A percentile compares a stretch with the other conserved stretches of the same genome.
These are phyloP conservation scores for Phylloporus rhodoxanthus DNA, from an alignment of 768 basidiomycete species.

Conservation along the genomic window DNA sequence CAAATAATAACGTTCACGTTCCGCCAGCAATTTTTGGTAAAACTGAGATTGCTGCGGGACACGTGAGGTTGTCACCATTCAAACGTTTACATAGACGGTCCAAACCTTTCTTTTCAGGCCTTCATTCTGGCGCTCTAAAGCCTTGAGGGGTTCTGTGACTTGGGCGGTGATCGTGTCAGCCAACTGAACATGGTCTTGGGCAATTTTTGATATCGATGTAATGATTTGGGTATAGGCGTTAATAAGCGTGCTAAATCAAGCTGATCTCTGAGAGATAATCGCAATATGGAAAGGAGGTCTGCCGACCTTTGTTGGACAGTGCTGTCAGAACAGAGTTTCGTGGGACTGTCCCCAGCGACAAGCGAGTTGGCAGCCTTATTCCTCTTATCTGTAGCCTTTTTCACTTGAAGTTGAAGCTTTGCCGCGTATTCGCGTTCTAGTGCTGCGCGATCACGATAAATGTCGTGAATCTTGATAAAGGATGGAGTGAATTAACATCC, in stretches of 20 bases:
- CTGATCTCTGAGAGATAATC: conserved; percentile 12
- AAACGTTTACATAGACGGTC: too few relatives aligned
- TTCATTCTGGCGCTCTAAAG: conserved; percentile 56
- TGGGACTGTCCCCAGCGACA: conserved; percentile 64
- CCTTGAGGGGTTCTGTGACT: conserved; percentile 58
- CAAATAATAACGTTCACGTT: conserved; percentile 60
- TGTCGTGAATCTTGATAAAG: conserved; percentile 55
- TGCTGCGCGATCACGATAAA: conserved; percentile 59
- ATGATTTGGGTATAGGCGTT: conserved; percentile 66
- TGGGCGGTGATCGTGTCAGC: conserved; percentile 57
- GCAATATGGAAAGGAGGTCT: neutral
- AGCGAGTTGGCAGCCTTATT: conserved; percentile 47
- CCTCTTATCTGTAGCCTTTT: conserved; percentile 70
- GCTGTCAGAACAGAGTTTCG: conserved; percentile 51
- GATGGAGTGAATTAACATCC: conserved; percentile 1
- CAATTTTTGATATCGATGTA: conserved; percentile 48
- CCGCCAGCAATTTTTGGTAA: conserved; percentile 64
- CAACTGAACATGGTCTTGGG: conserved; percentile 64
- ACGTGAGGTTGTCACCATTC: conserved; percentile 7
- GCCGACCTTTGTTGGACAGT: conserved; percentile 52
- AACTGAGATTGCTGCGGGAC: conserved; percentile 56
- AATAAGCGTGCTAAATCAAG: conserved; percentile 55
- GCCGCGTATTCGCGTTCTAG: conserved; percentile 76
- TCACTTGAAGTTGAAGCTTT: conserved; percentile 60
- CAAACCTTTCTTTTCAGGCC: conserved; percentile 63